Evolutionary conservation across 441 rosid species (phyloP).

Genomic region (Macaranga tanarius): DNA sequence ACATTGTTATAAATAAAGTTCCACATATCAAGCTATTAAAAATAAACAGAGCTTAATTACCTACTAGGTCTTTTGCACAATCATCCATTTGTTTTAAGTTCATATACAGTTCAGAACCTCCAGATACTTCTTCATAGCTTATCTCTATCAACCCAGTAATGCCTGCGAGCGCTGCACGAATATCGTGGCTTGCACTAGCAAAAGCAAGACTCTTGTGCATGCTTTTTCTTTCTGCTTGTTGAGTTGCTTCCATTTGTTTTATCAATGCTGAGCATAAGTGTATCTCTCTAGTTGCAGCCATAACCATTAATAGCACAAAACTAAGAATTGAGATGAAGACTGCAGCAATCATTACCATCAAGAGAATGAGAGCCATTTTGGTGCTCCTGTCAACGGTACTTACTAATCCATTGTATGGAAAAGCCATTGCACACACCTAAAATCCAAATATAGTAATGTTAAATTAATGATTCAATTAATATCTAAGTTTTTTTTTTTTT

Average conservation of each 20-base stretch:
- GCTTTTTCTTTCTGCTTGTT: constrained; percentile 78
- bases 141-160: constrained; percentile 54
- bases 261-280: constrained; percentile 47
- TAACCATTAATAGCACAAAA: constrained; percentile 37
- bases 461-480: neutral
- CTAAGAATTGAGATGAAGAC: constrained; percentile 27
- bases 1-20: neutral
- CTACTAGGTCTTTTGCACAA: constrained; percentile 56
- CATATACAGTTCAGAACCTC: constrained; percentile 36
- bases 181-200: constrained; percentile 79
- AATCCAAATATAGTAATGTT: constrained; percentile 12
- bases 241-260: constrained; percentile 78
- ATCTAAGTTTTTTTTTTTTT: too few relatives aligned
- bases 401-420: constrained; percentile 37
- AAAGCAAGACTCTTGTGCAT: constrained; percentile 74
- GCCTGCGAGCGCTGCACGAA: constrained; percentile 62
- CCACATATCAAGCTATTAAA: neutral
- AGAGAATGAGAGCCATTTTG: constrained; percentile 29
- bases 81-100: constrained; percentile 45
- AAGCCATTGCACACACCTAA: constrained; percentile 55
- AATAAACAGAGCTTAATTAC: constrained; percentile 29
- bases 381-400: constrained; percentile 23
- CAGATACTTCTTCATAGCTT: constrained; percentile 40
- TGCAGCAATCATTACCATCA: constrained; percentile 25
- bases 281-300: constrained; percentile 47